Evolutionary conservation across 352 stramenopile genomes (phyloP), one percentile per base, ranked within the genome.

Genomic region (Pythium monospermum): DNA sequence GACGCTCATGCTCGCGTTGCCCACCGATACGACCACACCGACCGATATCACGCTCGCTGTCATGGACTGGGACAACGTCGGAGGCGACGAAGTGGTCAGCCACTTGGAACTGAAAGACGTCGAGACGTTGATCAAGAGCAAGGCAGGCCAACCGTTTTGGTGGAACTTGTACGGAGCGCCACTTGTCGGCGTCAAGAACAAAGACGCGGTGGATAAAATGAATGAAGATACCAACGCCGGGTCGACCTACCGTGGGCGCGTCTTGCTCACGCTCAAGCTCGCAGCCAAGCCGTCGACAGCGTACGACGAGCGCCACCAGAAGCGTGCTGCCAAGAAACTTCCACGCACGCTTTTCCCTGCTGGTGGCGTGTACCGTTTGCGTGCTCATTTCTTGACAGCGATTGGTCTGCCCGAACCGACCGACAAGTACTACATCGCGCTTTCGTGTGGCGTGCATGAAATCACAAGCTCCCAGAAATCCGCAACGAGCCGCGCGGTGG

Each of bases 221-320:
- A 95, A 94, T 57, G 55, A 64, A 35, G 62, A 74, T 37, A 66
- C 71, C 2, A 33, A 64, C 22, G 47, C 68, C 13, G 85, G 66
- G 11, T 93, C 85, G 43, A 85, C 78, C 8, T 96, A 91, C 50
- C 78, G 83, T 48, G 85, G 85, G 2, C 72, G 83, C 5, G n/a
- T 96, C 25, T 55, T 94, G 33, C 44, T 96, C 11, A 73, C 71
- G 7, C 59, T 87, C 43, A 60, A 66, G 39, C 52, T 89, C 7
- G 50, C 67, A n/a, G 53, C 64, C 21, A 83, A 91, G 51, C 65
- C 69, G 4, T 68, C 73, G 8, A 66, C 73, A 16, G 49, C 74
- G 39, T 83, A 88, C 46, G 83, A 94, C 46, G 63, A 71, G 7
- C 71, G 83, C 37, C 73, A 85, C 48, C 83, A 91, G 45, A 91